A percentile compares a stretch with the other conserved stretches of the same genome.
Conservation (phyloP, 768 basidiomycete genomes). For the Mycena metata region DNA sequence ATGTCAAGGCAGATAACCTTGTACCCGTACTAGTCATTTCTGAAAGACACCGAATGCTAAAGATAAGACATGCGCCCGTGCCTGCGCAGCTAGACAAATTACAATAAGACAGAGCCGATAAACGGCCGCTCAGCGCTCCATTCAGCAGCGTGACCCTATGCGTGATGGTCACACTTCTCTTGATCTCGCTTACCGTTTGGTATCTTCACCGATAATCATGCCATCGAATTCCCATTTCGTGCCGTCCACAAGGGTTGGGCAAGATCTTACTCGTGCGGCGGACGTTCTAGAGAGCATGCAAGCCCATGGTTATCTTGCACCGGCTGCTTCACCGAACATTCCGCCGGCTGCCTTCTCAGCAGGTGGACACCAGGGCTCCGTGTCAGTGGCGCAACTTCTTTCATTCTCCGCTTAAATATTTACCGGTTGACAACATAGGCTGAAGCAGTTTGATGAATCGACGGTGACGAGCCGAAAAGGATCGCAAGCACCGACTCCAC, state of each 20-base stretch:
- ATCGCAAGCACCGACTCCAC: conserved; percentile 84
- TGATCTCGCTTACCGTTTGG: conserved; percentile 1
- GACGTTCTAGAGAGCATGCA: conserved; percentile 68
- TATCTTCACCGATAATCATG: conserved; percentile 35
- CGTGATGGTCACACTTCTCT: no score
- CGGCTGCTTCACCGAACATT: conserved; percentile 55
- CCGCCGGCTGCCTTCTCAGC: conserved; percentile 79
- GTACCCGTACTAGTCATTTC: no score
- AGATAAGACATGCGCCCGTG: no score
- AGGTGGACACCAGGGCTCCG: conserved; percentile 58
- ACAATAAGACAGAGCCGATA: no score
- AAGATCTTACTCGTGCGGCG: conserved; percentile 65
- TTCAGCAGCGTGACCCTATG: no score
- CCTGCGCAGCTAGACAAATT: no score
- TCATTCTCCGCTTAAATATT: conserved; percentile 1
- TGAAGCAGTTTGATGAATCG: conserved; percentile 86
- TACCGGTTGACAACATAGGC: conserved; percentile 54
- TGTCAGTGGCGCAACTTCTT: conserved; percentile 30
- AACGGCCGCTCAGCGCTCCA: no score
- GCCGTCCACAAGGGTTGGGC: conserved; percentile 49
- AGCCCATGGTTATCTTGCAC: conserved; percentile 48
- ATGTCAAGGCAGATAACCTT: no score
- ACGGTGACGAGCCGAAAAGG: conserved; percentile 75
- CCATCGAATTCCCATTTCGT: conserved; percentile 28
- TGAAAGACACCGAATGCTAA: no score